Evolutionary conservation across 1,284 basidiomycete genomes (phyloP), one percentile per base, ranked within the genome.

Genomic region (Lentinula novae-zelandiae): DNA sequence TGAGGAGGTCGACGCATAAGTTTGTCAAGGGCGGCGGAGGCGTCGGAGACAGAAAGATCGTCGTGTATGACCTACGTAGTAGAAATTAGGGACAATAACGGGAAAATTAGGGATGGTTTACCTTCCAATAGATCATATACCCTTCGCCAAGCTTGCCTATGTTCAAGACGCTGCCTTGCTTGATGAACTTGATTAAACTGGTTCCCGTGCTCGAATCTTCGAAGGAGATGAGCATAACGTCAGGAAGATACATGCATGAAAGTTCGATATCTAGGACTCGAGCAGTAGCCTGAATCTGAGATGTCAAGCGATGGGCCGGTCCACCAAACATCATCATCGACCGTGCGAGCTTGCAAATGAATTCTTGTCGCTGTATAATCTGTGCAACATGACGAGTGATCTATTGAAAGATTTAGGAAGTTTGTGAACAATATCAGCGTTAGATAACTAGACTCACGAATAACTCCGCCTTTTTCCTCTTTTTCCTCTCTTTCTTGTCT

Each of bases 241-340:
- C 91, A 3, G 95, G 94, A 46, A 96, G 78, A 72, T 95, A 95
- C 74, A 96, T 84, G 75, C 92, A 91, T 65, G 87, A 90, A 65
- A 92, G 82, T 69, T 90, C 84, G 67, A 96, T 82, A 68, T 96
- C 93, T 50, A 97, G 83, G 17, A 96, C 93, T 5, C 83, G 83
- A 12, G 90, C 93, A 3, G 94, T 95, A 31, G 90, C 86, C 72
- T 91, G 88, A 66, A 96, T 89, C 72, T 96, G 94, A 5, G 92
- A 84, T 70, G 90, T 92, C 51, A 96, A 82, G 52, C 94, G 87
- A 73, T 96, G 93, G 1, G 89, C 87, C n/a, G 95, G 94, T 2
- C 89, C 92, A 44, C 93, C 93, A 67, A 95, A 96, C 93, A 95
- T 95, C 93, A 96, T 96, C 79, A 97, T 84, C 7, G 93, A 88